Percentiles rank a stretch among this genome's conserved stretches.
These are phyloP conservation scores for Venturia nashicola DNA, from an alignment of 2,329 filamentous ascomycete species.

Conservation along the genomic window DNA sequence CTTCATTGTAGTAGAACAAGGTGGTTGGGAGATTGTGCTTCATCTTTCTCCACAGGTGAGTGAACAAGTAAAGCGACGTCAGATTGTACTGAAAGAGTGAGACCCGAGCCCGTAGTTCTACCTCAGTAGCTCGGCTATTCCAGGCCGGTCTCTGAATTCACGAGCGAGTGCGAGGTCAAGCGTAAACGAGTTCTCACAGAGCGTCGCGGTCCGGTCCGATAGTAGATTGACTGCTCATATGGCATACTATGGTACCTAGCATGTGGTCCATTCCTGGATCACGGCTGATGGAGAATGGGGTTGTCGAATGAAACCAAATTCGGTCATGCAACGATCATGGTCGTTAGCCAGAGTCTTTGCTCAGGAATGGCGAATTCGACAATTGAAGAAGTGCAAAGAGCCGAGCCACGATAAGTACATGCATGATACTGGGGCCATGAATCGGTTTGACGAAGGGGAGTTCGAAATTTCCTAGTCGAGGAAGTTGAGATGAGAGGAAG, in stretches of 20 bases:
- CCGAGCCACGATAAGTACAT: too few species aligned
- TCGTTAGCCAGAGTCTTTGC: too few species aligned
- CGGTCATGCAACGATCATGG: too few species aligned
- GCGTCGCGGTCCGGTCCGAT: not conserved
- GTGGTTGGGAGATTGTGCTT: not conserved
- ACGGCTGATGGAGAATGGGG: too few species aligned
- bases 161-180: not conserved
- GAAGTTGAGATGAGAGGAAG: too few species aligned
- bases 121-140: not conserved
- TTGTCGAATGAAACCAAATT: too few species aligned
- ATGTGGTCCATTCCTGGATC: too few species aligned
- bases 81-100: not conserved
- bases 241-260: not conserved
- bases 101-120: not conserved
- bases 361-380: too few species aligned
- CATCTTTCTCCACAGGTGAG: not conserved
- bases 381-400: too few species aligned
- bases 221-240: not conserved
- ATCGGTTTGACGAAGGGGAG: too few species aligned
- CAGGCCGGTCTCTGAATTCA: not conserved
- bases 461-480: too few species aligned
- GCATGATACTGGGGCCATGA: too few species aligned
- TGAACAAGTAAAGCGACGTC: not conserved
- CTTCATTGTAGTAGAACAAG: constrained; percentile 1
- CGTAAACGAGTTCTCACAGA: not conserved